phyloP scores from a whole-genome alignment of 345 rosid genomes.

The Psidium guajava region DNA sequence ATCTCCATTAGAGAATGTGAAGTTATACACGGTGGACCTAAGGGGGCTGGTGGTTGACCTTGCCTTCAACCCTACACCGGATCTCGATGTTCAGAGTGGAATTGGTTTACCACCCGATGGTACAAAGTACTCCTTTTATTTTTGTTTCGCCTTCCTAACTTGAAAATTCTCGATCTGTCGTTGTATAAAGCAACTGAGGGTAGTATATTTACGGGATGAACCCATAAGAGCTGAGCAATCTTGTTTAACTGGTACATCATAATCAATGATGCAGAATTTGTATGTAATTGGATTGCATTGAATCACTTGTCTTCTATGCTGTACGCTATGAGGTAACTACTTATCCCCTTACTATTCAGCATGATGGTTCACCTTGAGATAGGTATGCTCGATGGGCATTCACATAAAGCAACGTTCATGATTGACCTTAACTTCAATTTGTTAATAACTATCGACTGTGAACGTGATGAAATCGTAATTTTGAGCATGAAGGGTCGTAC shows the following conservation, averaged over 20 bases:
- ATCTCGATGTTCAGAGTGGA: too few species aligned
- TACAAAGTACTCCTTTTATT: not conserved
- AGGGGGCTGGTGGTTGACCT: not conserved
- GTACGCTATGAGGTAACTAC: too few species aligned
- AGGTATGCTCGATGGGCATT: too few species aligned
- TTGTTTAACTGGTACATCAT: not conserved
- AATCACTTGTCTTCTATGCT: too few species aligned
- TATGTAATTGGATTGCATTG: too few species aligned
- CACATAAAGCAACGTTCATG: not conserved
- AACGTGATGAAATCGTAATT: not conserved
- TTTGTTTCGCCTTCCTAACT: not conserved
- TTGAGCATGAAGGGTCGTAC: not conserved
- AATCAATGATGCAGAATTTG: too few species aligned
- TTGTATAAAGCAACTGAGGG: not conserved
- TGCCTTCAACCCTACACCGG: too few species aligned
- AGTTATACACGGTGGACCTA: not conserved
- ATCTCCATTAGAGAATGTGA: not conserved
- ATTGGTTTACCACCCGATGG: too few species aligned
- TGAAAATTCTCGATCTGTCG: not conserved
- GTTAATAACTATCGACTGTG: not conserved
- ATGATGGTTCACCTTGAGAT: too few species aligned
- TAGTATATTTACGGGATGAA: not conserved
- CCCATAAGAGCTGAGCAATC: not conserved
- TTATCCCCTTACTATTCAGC: too few species aligned
- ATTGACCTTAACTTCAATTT: not conserved